Evolutionary conservation across 306 rosid species (phyloP).

Genomic region (Carpinus fangiana): DNA sequence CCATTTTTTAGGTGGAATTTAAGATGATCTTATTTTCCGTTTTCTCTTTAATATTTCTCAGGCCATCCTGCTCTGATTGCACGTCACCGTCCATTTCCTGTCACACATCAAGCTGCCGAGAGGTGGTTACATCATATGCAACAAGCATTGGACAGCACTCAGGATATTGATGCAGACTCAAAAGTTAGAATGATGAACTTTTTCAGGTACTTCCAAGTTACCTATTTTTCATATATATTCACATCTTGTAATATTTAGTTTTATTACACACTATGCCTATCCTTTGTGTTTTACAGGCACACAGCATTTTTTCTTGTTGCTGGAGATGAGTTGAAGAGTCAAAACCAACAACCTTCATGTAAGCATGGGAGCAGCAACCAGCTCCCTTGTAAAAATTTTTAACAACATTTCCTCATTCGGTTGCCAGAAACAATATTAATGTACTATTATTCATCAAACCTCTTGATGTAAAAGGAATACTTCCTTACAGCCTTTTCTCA

Average conservation of each 20-base stretch:
- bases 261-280: not conserved
- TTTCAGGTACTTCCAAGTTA: constrained; percentile 47
- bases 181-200: constrained; percentile 66
- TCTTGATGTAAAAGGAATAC: constrained; percentile 9
- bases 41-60: constrained; percentile 32
- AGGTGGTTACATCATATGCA: constrained; percentile 91
- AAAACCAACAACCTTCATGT: constrained; percentile 44
- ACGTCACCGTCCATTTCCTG: constrained; percentile 78
- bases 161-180: constrained; percentile 68
- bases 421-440: not conserved
- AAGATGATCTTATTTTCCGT: constrained; percentile 4
- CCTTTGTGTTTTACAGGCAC: constrained; percentile 50
- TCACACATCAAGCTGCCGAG: constrained; percentile 72
- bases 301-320: constrained; percentile 91
- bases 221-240: constrained; percentile 10
- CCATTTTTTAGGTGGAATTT: not conserved
- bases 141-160: constrained; percentile 61
- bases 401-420: not conserved
- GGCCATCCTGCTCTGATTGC: constrained; percentile 93
- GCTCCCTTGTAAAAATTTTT: constrained; percentile 33
- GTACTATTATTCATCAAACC: constrained; percentile 15
- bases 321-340: constrained; percentile 67
- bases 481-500: not conserved
- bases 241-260: not conserved
- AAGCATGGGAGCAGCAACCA: constrained; percentile 46